Base-by-base conservation (phyloP, 495 filamentous ascomycete species). In the Massariosphaeria phaeospora region DNA sequence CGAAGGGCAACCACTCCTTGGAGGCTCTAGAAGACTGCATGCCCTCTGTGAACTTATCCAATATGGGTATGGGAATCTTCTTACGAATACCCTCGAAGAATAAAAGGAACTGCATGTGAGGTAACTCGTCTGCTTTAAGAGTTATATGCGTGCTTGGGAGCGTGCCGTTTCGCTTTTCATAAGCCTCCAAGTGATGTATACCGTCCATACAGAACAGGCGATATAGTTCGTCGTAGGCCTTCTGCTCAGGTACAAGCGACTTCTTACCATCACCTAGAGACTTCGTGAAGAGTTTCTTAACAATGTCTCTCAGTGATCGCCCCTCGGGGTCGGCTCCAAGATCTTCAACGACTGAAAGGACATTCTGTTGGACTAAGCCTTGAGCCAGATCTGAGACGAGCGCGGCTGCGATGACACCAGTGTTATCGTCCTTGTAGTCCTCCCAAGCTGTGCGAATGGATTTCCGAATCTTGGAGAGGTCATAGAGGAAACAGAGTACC, bases 401-500 rank as follows among this genome's bases (percentile, higher is more conserved):
- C 9, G 47, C 21, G 1, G 48, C 55, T 2, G 20, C 47, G 10
- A 52, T 40, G 25, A 47, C 23, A 23, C 15, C 24, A 15, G 47
- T 26, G n/a, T 40, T 44, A 7, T 23, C 2, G 15, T 38, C 12
- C 12, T 26, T 38, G 48, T 58, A 52, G n/a, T 29, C 48, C 3
- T 12, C 9, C 47, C 47, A 58, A 15, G 40, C 39, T 15, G 45
- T 9, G 11, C 15, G 38, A 9, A 58, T 20, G 11, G 13, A 18
- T 6, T 30, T 3, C 4, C 48, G 55, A n/a, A 52, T 12, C 13
- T 18, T 4, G 20, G 21, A 15, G n/a, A 52, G 38, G 33, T 58
- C 48, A 23, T 58, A 58, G 8, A 52, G 13, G 26, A 52, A 52
- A 25, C 55, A 58, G 15, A 58, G 18, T 20, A 46, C 30, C 15